Evolutionary conservation across 768 basidiomycete species (phyloP), one percentile per base, ranked within the genome.

Genomic region (Suillus tomentosus): DNA sequence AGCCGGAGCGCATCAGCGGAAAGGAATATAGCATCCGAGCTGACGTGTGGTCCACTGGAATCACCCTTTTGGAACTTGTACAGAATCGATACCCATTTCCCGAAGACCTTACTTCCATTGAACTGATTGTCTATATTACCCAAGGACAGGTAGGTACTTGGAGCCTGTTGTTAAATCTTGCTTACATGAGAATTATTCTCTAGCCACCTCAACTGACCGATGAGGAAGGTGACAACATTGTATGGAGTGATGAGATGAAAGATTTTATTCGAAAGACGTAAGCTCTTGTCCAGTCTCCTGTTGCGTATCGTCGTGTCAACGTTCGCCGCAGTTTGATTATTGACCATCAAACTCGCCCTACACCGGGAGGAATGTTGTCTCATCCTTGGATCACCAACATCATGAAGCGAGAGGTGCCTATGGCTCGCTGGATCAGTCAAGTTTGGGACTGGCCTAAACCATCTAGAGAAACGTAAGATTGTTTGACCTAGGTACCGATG

Each of bases 21-120:
- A 85, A 90, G 62, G 87, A 91, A 68, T 99, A 97, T 75, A 93
- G 93, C 39, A 96, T 97, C 71, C 88, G 94, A 63, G 94, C 96
- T 43, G 96, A 99, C 74, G 96, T 99, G 27, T 99, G 97, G 97
- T 98, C 96, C 1, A 91, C 95, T 15, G 97, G 96, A 27, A 90
- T 99, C 53, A 92, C 95, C 0, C 83, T 99, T 40, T 84, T 99
- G 69, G 97, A 99, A 78, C 86, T 99, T 27, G 92, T 96, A 6
- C 87, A 93, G 72, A 97, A 96, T 71, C 87, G 91, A 48, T 98
- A 97, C 82, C 97, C 97, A 11, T 99, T 97, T 80, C 92, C 95
- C 3, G 87, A 85, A 43, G 94, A 97, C 72, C 82, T 97, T 36
- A 88, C 93, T 6, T 88, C 94, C n/a, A 96, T 99, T 74, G 96